Conservation (phyloP, 2,329 filamentous ascomycete species). For the Colletotrichum karsti region DNA sequence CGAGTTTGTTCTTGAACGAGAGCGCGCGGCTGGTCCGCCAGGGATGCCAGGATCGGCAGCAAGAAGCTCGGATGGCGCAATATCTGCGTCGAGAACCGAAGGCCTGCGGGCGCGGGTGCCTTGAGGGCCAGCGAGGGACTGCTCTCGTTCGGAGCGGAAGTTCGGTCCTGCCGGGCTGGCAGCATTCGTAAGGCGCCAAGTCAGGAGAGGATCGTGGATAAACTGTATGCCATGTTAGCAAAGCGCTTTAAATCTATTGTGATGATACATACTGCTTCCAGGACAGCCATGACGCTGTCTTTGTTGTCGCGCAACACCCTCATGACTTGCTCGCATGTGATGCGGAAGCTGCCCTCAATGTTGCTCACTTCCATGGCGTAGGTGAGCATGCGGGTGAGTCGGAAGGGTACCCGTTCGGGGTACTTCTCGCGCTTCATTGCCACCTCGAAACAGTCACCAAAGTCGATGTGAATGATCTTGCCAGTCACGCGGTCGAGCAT, state of each 20-base stretch:
- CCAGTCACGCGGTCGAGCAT: constrained; percentile 97
- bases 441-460: constrained; percentile 99
- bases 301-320: constrained; percentile 95
- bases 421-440: constrained; percentile 99
- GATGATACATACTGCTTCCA: constrained; percentile 83
- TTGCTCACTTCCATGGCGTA: constrained; percentile 99
- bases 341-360: constrained; percentile 97
- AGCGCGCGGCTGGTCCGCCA: constrained; percentile 56
- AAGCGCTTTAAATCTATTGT: constrained; percentile 4
- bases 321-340: constrained; percentile 99
- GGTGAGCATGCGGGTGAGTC: constrained; percentile 97
- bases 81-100: constrained; percentile 73
- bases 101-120: constrained; percentile 67
- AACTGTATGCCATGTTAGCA: constrained; percentile 66
- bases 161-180: constrained; percentile 72
- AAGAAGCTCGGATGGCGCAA: constrained; percentile 67
- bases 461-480: constrained; percentile 98
- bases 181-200: constrained; percentile 84
- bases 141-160: constrained; percentile 69
- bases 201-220: constrained; percentile 98
- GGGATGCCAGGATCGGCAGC: constrained; percentile 49
- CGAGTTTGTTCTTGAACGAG: constrained; percentile 69
- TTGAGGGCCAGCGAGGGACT: constrained; percentile 56
- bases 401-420: constrained; percentile 96
- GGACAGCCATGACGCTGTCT: constrained; percentile 96